These are phyloP conservation scores for Mariannaea elegans DNA, from an alignment of 2,329 filamentous ascomycete genomes.

Conservation along the genomic window DNA sequence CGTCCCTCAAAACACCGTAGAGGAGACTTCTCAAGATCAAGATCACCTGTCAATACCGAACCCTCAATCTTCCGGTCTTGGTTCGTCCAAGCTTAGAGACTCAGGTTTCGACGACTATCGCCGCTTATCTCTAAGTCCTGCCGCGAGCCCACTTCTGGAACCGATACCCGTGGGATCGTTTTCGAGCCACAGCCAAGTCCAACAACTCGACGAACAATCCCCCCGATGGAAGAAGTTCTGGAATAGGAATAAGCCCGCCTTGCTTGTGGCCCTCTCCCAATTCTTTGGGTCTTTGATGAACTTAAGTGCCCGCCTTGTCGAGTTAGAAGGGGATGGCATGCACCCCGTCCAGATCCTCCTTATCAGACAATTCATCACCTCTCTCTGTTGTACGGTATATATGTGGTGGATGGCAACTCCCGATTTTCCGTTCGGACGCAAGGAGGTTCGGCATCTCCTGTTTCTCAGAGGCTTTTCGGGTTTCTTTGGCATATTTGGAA, in stretches of 20 bases:
- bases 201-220: conserved; percentile 20
- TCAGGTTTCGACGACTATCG: conserved; percentile 34
- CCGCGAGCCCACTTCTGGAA: conserved; percentile 30
- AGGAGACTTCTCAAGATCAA: conserved; percentile 23
- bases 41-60: conserved; percentile 25
- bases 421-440: conserved; percentile 74
- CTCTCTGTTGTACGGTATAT: conserved; percentile 71
- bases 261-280: conserved; percentile 78
- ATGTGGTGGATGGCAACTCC: conserved; percentile 77
- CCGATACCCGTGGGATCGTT: conserved; percentile 32
- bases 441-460: conserved; percentile 73
- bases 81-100: conserved; percentile 23
- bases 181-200: conserved; percentile 9
- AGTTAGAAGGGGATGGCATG: conserved; percentile 75
- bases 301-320: conserved; percentile 78
- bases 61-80: conserved; percentile 20
- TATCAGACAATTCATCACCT: conserved; percentile 79
- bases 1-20: conserved; percentile 6
- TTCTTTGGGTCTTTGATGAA: conserved; percentile 90
- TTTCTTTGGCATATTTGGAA: conserved; percentile 80
- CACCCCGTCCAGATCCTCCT: conserved; percentile 89
- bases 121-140: conserved; percentile 35
- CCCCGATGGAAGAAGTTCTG: conserved; percentile 56
- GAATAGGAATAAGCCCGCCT: conserved; percentile 74
- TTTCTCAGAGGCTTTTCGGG: conserved; percentile 74